Base-by-base conservation (phyloP, 2,329 filamentous ascomycete genomes). In the Hymenoscyphus salicellus region DNA sequence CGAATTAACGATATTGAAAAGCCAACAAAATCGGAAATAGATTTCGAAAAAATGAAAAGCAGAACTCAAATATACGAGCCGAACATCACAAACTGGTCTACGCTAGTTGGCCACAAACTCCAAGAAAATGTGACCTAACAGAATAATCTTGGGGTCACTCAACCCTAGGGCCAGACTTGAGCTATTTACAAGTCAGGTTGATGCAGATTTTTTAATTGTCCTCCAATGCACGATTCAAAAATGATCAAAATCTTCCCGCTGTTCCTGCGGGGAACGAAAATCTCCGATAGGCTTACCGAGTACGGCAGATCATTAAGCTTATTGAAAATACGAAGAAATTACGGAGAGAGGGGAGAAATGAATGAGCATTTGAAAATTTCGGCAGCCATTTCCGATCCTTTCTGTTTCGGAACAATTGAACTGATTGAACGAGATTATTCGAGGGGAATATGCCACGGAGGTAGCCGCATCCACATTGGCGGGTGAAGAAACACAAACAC, bases 301-400 rank as follows among this genome's bases (percentile, higher is more conserved):
- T 49, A 49, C 43, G 43, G 43, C 23, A 49, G 46, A 52, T 52
- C 46, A 52, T 23, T 49, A 52, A 52, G 46, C 46, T 52, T 52
- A 26, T 23, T 52, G 10, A 5, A 52, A 23, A 52, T 26, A 52
- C 46, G 46, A 52, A 20, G 14, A 26, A 49, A 49, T 20, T 23
- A 23, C n/a, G 23, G 43, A 41, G 14, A 14, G n/a, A 26, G 20
- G 8, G 23, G 10, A 23, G 23, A 23, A 23, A 52, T 26, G 20
- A 52, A 4, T 49, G 43, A 49, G n/a, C 20, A 49, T 49, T 46
- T n/a, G 23, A 52, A n/a, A 52, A 52, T 26, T 52, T 52, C 46
- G 14, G 8, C 46, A 49, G n/a, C 33, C 10, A 49, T 49, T 10
- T 49, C 20, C 46, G 46, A 52, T 11, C 2, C 10, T 23, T n/a